Evolutionary conservation across 768 basidiomycete species (phyloP), one percentile per base, ranked within the genome.

Genomic region (Trametes cubensis): DNA sequence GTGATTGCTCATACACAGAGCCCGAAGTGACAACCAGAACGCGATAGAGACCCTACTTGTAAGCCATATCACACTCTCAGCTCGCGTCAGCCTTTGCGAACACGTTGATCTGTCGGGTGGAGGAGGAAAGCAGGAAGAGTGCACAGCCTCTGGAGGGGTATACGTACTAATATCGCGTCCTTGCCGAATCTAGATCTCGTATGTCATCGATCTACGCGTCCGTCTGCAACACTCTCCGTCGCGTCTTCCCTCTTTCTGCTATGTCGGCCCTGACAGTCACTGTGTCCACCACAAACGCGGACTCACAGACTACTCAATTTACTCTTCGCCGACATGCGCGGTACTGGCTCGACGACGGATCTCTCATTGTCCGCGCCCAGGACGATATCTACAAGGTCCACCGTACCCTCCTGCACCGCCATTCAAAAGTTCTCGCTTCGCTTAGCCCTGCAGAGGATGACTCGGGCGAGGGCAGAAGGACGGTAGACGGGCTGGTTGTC

Each of bases 301-400:
- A 38, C 15, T 13, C n/a, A n/a, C 41, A 40, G 7, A 0, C 59
- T 0, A 23, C 46, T 4, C 23, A 30, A 21, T 42, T 30, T 13
- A 51, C 44, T 7, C 17, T 58, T 30, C 57, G 57, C 21, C 73
- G 65, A 45, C 84, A 88, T 69, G 78, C 80, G 0, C 72, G 73
- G 23, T 87, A 83, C 69, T 90, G 87, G 87, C 84, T 89, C 64
- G 78, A 85, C 38, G 88, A 90, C 67, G 89, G 85, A 61, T 83
- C 83, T 20, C 70, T 88, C 14, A 72, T 86, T 30, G 68, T 90
- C 39, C 75, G 75, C 61, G 74, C 81, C 39, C 71, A 78, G 61
- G 70, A 76, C 21, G 70, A 78, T 25, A 66, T 77, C 23, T 91
- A 85, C 78, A 86, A 79, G 67, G 74, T 90, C 38, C 87, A 89